Percentiles rank a stretch among this genome's conserved stretches.
Conservation (phyloP, 495 filamentous ascomycete species). For the Tuber magnatum region DNA sequence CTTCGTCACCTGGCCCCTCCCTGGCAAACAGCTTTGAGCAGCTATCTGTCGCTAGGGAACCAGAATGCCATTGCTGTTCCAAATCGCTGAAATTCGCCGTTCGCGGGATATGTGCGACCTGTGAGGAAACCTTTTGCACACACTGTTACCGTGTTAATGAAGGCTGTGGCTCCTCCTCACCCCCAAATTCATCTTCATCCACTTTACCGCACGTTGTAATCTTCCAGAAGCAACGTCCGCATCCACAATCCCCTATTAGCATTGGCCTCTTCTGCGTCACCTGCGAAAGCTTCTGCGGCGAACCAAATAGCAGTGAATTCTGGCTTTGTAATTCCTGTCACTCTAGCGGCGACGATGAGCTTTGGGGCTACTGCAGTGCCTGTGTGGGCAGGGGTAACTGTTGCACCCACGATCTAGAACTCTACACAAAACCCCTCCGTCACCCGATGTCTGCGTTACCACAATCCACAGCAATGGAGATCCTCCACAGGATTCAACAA, state of each 20-base stretch:
- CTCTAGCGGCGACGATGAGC: constrained; percentile 8
- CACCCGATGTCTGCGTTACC: neutral
- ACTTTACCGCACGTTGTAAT: constrained; percentile 3
- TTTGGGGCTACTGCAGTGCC: constrained; percentile 20
- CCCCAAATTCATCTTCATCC: neutral
- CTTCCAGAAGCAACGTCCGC: constrained; percentile 10
- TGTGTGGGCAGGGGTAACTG: constrained; percentile 25
- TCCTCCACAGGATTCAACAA: neutral
- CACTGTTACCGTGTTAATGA: constrained; percentile 12
- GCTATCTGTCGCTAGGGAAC: neutral
- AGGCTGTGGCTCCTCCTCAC: constrained; percentile 3
- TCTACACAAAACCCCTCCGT: constrained; percentile 21
- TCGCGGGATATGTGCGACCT: neutral
- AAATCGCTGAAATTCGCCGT: constrained; percentile 2
- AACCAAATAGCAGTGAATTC: constrained; percentile 11
- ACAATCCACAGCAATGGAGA: neutral
- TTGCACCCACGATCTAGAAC: constrained; percentile 36
- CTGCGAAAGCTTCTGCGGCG: constrained; percentile 37
- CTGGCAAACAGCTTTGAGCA: neutral
- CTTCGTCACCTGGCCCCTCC: neutral
- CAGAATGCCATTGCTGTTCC: neutral
- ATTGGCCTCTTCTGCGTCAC: constrained; percentile 36
- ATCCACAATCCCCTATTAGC: constrained; percentile 13
- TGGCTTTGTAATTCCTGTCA: constrained; percentile 27
- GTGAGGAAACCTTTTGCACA: constrained; percentile 4